Base-by-base conservation (phyloP, 345 rosid genomes). In the Cochlearia excelsa region DNA sequence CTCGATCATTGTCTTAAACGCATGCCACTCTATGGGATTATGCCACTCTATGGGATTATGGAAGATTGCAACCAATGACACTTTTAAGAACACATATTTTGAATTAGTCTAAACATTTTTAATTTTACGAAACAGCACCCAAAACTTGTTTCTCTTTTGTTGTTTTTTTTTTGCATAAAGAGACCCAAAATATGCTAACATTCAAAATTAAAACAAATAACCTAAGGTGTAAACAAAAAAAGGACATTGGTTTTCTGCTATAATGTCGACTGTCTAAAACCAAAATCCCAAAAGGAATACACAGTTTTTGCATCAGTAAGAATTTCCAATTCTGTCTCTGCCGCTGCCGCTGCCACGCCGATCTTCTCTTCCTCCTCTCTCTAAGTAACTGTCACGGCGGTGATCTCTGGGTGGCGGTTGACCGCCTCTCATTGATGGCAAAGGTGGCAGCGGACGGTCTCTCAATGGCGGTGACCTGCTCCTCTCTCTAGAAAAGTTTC, bases 391-490 rank as follows among this genome's bases (percentile, higher is more conserved):
- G 31, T 86, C 89, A 30, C 81, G 83, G 4, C 77, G 83, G 55
- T 75, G 76, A 47, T 79, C 84, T 59, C 77, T 84, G 1, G 66
- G 68, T 28, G 76, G 79, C 1, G 61, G 57, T 30, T 55, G 73
- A 39, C 46, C 74, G 26, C 77, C 83, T 64, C 89, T 80, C 9
- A 79, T 9, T 45, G 46, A 38, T 1, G 85, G 94, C 0, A 86
- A 81, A 61, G 46, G 46, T 1, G 85, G 94, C 0, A 86, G 82
- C 61, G 54, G 82, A 8, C 30, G 73, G 5, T 75, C 84, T 63
- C 90, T 81, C 38, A 78, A 4, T 53, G 55, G 62, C 0, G 93
- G 97, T 0, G 97, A 87, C 46, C 95, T 80, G 74, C 90, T 87
- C 75, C 96, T 84, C 67, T 85, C 94, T 69, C 95, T 86, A 38